These are phyloP conservation scores for Juglanconis oblonga DNA, from an alignment of 2,329 filamentous ascomycete genomes.

Conservation along the genomic window DNA sequence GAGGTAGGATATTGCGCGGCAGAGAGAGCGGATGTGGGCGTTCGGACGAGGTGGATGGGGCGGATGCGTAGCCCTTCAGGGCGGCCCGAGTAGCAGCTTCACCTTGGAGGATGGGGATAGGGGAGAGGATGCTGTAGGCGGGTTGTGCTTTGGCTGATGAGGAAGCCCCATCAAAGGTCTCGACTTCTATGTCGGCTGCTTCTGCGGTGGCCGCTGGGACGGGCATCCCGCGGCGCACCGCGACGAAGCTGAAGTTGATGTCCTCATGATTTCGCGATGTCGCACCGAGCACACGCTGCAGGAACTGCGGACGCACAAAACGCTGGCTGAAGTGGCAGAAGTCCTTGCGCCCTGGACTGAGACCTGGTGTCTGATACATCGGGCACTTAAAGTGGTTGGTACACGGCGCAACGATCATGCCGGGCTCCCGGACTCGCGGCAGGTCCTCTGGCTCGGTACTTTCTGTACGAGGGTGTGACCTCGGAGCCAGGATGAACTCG, in stretches of 20 bases:
- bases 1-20: conserved; percentile 73
- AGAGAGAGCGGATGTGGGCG: conserved; percentile 62
- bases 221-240: conserved; percentile 70
- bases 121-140: conserved; percentile 25
- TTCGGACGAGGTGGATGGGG: conserved; percentile 27
- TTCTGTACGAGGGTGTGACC: conserved; percentile 32
- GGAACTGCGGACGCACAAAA: conserved; percentile 77
- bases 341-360: conserved; percentile 74
- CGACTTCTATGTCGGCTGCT: conserved; percentile 29
- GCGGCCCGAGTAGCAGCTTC: conserved; percentile 60
- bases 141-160: conserved; percentile 37
- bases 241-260: conserved; percentile 85
- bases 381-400: conserved; percentile 87
- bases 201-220: conserved; percentile 32
- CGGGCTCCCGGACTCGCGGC: conserved; percentile 50
- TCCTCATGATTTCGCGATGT: conserved; percentile 81
- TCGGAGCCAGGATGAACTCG: conserved; percentile 67
- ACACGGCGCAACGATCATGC: conserved; percentile 71
- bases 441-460: conserved; percentile 38
- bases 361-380: conserved; percentile 75
- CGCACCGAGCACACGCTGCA: conserved; percentile 72
- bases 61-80: conserved; percentile 68
- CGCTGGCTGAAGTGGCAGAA: conserved; percentile 90
- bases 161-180: neutral
- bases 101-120: conserved; percentile 40